Evolutionary conservation across 2,329 filamentous ascomycete species (phyloP).

Genomic region (Sporothrix pseudoabietina): DNA sequence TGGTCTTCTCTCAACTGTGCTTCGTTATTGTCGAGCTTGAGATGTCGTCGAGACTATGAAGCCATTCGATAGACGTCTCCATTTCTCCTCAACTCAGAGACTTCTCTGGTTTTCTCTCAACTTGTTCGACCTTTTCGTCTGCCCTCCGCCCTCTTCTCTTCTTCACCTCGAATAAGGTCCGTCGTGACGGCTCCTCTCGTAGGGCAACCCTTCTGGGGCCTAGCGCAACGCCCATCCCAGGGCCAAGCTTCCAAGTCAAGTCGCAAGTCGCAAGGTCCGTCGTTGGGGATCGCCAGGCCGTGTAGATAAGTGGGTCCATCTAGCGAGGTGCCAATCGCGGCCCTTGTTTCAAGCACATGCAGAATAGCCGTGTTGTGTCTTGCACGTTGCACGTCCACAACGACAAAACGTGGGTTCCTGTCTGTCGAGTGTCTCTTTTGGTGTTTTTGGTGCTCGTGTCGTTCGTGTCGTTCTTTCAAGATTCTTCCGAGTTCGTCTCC

Average conservation of each 20-base stretch:
- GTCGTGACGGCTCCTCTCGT: background rate
- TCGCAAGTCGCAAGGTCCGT: background rate
- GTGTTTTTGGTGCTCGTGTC: background rate
- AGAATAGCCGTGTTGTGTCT: constrained; percentile 21
- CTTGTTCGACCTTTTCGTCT: background rate
- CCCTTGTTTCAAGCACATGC: constrained; percentile 28
- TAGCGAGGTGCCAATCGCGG: constrained; percentile 17
- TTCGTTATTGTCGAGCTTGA: background rate
- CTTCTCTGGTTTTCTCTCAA: background rate
- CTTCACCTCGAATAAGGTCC: background rate
- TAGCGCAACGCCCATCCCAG: background rate
- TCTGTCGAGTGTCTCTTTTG: background rate
- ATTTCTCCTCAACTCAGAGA: background rate
- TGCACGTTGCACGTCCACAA: constrained; percentile 15
- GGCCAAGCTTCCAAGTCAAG: no score
- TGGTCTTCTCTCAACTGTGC: background rate
- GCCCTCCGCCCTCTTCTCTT: background rate
- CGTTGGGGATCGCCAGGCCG: background rate
- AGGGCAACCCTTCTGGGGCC: background rate
- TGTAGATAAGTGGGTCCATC: constrained; percentile 12
- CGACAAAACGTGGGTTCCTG: constrained; percentile 14
- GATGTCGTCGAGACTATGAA: background rate
- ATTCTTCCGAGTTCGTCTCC: background rate
- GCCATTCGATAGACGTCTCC: background rate
- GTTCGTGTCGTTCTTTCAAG: background rate